These are phyloP conservation scores for Monilinia polystroma DNA, from an alignment of 2,329 filamentous ascomycete genomes.

Conservation along the genomic window DNA sequence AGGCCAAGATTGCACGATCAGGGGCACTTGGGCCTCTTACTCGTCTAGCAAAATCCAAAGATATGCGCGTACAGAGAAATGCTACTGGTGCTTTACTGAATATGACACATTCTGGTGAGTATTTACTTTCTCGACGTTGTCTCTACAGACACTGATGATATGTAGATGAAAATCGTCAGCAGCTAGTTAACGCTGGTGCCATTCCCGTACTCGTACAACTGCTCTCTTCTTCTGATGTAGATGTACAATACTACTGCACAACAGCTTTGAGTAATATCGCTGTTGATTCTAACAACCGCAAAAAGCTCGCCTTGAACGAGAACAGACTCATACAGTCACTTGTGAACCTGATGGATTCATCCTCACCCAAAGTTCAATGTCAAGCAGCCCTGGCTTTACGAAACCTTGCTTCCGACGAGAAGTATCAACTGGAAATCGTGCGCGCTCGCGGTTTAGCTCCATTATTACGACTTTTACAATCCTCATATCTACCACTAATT, in stretches of 20 bases:
- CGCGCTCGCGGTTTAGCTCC: slow-evolving; percentile 81
- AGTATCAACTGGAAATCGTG: slow-evolving; percentile 97
- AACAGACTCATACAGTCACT: slow-evolving; percentile 88
- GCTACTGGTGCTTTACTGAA: slow-evolving; percentile 94
- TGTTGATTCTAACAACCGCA: slow-evolving; percentile 86
- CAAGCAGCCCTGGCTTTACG: slow-evolving; percentile 91
- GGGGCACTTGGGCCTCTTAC: slow-evolving; percentile 90
- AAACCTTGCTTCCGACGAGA: slow-evolving; percentile 95
- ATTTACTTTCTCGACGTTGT: neutral
- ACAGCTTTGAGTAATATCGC: slow-evolving; percentile 98
- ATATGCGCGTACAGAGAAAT: slow-evolving; percentile 98
- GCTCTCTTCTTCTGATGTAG: slow-evolving; percentile 87
- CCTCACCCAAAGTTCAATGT: slow-evolving; percentile 95
- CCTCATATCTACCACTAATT: slow-evolving; percentile 92
- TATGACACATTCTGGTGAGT: slow-evolving; percentile 95
- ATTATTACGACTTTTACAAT: slow-evolving; percentile 85
- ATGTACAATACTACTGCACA: slow-evolving; percentile 99
- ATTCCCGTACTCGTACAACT: slow-evolving; percentile 96
- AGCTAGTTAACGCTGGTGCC: slow-evolving; percentile 95
- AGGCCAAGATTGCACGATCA: slow-evolving; percentile 95
- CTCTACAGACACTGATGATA: slow-evolving; percentile 26
- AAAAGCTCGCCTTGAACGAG: slow-evolving; percentile 87
- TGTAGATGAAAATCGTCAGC: slow-evolving; percentile 92
- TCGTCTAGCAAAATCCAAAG: slow-evolving; percentile 89
- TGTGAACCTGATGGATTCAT: slow-evolving; percentile 95